Evolutionary conservation across 768 basidiomycete species (phyloP).

Genomic region (Termitomyces sp.): DNA sequence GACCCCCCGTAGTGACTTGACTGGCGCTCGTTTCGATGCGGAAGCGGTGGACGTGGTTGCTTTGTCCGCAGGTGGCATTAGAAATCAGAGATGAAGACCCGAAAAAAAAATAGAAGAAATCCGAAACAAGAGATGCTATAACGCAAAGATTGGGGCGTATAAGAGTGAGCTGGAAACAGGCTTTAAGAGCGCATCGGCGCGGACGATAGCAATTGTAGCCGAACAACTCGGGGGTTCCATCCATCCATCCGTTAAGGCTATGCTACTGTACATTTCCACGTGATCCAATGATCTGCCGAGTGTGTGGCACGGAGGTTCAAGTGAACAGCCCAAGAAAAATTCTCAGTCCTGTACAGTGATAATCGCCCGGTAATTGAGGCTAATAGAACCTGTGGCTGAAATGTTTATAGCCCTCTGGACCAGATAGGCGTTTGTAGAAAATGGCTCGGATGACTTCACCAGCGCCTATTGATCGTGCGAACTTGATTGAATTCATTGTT

Average conservation of each 20-base stretch:
- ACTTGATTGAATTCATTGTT: constrained; percentile 5
- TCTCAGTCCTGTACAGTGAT: neutral
- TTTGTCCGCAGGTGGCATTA: constrained; percentile 2
- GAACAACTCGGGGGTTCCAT: neutral
- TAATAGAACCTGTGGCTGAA: neutral
- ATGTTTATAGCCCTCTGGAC: neutral
- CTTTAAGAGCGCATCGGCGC: constrained; percentile 6
- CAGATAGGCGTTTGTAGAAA: neutral
- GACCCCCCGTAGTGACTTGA: neutral
- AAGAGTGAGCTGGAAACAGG: neutral
- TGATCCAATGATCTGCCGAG: neutral
- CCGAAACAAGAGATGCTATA: neutral
- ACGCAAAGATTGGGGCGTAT: neutral
- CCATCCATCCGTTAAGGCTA: neutral
- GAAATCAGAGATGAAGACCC: neutral
- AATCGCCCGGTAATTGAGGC: neutral
- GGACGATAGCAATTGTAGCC: neutral
- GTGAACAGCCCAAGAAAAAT: neutral
- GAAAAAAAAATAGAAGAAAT: neutral
- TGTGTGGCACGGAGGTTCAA: neutral
- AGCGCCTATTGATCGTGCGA: constrained; percentile 4
- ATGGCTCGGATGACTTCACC: neutral
- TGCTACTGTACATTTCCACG: neutral
- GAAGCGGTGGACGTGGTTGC: neutral
- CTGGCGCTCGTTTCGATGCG: neutral